A percentile compares a stretch with the other conserved stretches of the same genome.
These are phyloP conservation scores for Cladosporium sp. DNA, from an alignment of 2,329 filamentous ascomycete genomes.

Conservation along the genomic window DNA sequence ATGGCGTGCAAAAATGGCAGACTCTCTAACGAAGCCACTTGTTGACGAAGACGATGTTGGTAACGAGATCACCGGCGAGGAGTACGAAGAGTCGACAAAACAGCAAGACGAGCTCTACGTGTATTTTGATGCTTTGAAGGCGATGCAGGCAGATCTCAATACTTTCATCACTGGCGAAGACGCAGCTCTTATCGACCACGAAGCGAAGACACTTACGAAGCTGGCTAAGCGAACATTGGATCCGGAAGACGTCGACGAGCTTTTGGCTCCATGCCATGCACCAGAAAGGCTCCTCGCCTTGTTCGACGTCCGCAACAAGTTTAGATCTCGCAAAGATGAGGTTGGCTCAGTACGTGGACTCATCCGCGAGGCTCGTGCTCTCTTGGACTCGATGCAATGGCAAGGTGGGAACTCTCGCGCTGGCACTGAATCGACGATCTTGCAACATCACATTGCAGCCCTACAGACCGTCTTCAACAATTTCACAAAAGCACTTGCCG, in stretches of 20 bases:
- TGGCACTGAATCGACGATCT: slow-evolving; percentile 63
- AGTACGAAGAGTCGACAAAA: slow-evolving; percentile 84
- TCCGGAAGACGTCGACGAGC: slow-evolving; percentile 60
- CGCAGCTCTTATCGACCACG: slow-evolving; percentile 74
- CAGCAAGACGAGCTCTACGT: slow-evolving; percentile 86
- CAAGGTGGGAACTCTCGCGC: slow-evolving; percentile 58
- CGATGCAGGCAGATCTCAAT: slow-evolving; percentile 75
- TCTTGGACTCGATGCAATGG: slow-evolving; percentile 61
- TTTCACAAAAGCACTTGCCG: slow-evolving; percentile 53
- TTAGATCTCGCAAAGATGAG: slow-evolving; percentile 52
- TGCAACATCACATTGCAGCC: slow-evolving; percentile 61
- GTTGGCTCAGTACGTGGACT: slow-evolving; percentile 69
- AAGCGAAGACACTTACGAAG: slow-evolving; percentile 54
- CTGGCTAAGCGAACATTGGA: slow-evolving; percentile 30
- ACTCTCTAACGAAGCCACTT: slow-evolving; percentile 70
- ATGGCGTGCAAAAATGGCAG: slow-evolving; percentile 72
- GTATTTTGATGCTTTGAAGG: slow-evolving; percentile 76
- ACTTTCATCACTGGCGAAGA: slow-evolving; percentile 72
- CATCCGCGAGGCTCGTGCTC: slow-evolving; percentile 66
- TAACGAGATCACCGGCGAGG: slow-evolving; percentile 79
- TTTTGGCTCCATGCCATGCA: slow-evolving; percentile 64
- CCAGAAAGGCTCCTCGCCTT: slow-evolving; percentile 61
- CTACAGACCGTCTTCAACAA: slow-evolving; percentile 55
- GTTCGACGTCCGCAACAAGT: slow-evolving; percentile 46
- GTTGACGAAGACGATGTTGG: slow-evolving; percentile 75